These are phyloP conservation scores for Favolaschia claudopus DNA, from an alignment of 768 basidiomycete genomes.

Conservation along the genomic window DNA sequence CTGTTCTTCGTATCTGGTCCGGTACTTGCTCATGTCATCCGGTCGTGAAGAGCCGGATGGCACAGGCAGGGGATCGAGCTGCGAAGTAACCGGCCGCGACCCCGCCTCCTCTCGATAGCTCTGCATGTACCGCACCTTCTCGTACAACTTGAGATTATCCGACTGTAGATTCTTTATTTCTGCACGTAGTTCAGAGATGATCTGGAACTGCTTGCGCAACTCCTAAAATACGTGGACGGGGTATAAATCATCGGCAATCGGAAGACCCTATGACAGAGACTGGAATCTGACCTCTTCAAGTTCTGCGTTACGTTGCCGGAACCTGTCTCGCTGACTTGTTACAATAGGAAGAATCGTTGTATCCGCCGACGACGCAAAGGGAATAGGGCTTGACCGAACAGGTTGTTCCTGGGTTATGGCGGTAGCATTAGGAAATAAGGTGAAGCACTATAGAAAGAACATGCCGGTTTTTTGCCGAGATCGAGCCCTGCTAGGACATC, in stretches of 20 bases:
- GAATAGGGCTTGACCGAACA: slow-evolving; percentile 67
- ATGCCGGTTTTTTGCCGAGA: slow-evolving; percentile 65
- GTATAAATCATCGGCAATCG: background rate
- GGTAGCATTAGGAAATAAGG: slow-evolving; percentile 5
- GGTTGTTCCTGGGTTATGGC: slow-evolving; percentile 38
- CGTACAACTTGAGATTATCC: slow-evolving; percentile 97
- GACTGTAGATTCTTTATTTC: slow-evolving; percentile 93
- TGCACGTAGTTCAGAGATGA: slow-evolving; percentile 90
- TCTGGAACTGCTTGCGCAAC: slow-evolving; percentile 93
- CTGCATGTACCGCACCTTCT: slow-evolving; percentile 99
- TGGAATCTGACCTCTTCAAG: slow-evolving; percentile 82
- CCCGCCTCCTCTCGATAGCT: slow-evolving; percentile 85
- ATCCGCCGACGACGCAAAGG: slow-evolving; percentile 80
- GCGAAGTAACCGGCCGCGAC: slow-evolving; percentile 61
- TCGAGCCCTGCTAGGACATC: slow-evolving; percentile 81
- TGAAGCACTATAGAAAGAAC: slow-evolving; percentile 23
- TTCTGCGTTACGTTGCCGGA: slow-evolving; percentile 95
- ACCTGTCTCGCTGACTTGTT: slow-evolving; percentile 96
- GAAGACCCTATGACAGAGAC: background rate
- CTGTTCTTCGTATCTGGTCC: slow-evolving; percentile 91
- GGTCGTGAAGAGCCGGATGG: slow-evolving; percentile 42
- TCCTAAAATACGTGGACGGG: slow-evolving; percentile 65
- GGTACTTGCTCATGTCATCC: slow-evolving; percentile 90
- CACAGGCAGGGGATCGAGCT: slow-evolving; percentile 72
- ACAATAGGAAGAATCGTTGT: slow-evolving; percentile 98